phyloP scores from a whole-genome alignment of 371 early-diverging fungal species.

The Haplosporangium sp. region DNA sequence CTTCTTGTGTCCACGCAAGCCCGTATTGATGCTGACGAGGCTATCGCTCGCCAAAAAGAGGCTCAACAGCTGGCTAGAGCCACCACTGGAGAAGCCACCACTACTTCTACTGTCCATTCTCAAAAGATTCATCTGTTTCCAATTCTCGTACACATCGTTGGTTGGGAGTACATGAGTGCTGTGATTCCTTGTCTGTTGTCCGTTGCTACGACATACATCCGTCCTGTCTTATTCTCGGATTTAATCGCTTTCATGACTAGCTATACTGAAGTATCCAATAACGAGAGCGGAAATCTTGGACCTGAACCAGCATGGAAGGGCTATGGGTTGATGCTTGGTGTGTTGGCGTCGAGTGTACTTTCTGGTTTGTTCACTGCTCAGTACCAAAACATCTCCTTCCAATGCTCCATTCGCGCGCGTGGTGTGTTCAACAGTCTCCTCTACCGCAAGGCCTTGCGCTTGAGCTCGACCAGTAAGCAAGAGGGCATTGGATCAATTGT shows the following conservation, averaged over 20 bases:
- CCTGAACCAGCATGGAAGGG: slow-evolving; percentile 67
- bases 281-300: slow-evolving; percentile 6
- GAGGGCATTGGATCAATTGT: slow-evolving; percentile 78
- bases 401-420: slow-evolving; percentile 50
- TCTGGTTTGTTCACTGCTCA: slow-evolving; percentile 25
- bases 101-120: background rate
- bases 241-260: slow-evolving; percentile 77
- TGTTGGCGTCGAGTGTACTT: slow-evolving; percentile 15
- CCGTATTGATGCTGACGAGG: slow-evolving; percentile 40
- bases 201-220: slow-evolving; percentile 79
- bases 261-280: slow-evolving; percentile 39
- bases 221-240: slow-evolving; percentile 77
- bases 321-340: slow-evolving; percentile 61
- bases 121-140: background rate
- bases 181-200: slow-evolving; percentile 59
- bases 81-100: background rate
- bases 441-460: slow-evolving; percentile 83
- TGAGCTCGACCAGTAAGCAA: slow-evolving; percentile 84
- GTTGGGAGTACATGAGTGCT: slow-evolving; percentile 23
- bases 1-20: slow-evolving; percentile 32
- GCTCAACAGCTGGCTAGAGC: slow-evolving; percentile 55
- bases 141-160: slow-evolving; percentile 58
- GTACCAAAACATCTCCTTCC: slow-evolving; percentile 28
- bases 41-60: slow-evolving; percentile 12
- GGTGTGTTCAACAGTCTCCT: slow-evolving; percentile 84